Evolutionary conservation across 371 early-diverging fungal genomes (phyloP).

Genomic region (Zychaea mexicana): DNA sequence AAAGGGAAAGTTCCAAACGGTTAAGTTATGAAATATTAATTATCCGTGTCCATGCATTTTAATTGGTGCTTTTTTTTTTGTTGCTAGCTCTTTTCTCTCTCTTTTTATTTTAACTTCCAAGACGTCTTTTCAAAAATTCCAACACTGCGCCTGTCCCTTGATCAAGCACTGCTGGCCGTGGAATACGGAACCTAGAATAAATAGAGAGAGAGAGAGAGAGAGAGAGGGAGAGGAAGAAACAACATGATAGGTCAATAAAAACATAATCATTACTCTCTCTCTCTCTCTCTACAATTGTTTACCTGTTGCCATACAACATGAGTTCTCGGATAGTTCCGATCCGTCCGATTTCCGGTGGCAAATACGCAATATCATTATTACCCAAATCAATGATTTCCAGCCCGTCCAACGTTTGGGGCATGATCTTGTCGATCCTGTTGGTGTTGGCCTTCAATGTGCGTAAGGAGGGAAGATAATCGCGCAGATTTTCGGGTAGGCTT

Average conservation of each 20-base stretch:
- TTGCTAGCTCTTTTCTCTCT: not conserved
- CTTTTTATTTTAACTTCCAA: not conserved
- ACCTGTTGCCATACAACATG: slow-evolving; percentile 61
- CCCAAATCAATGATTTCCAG: slow-evolving; percentile 55
- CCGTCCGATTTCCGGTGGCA: slow-evolving; percentile 65
- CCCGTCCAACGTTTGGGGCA: slow-evolving; percentile 45
- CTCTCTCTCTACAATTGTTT: not conserved
- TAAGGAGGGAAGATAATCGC: slow-evolving; percentile 49
- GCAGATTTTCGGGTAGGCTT: slow-evolving; percentile 42
- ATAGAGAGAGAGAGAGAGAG: too few relatives aligned
- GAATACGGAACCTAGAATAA: slow-evolving; percentile 56
- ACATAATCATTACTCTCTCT: too few relatives aligned
- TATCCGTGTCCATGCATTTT: too few relatives aligned
- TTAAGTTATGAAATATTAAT: too few relatives aligned
- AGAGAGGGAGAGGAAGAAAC: too few relatives aligned
- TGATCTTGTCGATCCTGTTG: slow-evolving; percentile 55
- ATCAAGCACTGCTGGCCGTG: slow-evolving; percentile 62
- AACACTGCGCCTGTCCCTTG: slow-evolving; percentile 64
- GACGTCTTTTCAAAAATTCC: slow-evolving; percentile 54
- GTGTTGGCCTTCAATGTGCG: slow-evolving; percentile 45
- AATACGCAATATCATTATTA: slow-evolving; percentile 59
- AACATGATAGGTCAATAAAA: too few relatives aligned
- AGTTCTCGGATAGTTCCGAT: slow-evolving; percentile 51
- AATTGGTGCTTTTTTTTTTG: not conserved
- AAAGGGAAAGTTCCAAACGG: too few relatives aligned